phyloP scores from a whole-genome alignment of 2,329 filamentous ascomycete genomes.

The Fusarium proliferatum region DNA sequence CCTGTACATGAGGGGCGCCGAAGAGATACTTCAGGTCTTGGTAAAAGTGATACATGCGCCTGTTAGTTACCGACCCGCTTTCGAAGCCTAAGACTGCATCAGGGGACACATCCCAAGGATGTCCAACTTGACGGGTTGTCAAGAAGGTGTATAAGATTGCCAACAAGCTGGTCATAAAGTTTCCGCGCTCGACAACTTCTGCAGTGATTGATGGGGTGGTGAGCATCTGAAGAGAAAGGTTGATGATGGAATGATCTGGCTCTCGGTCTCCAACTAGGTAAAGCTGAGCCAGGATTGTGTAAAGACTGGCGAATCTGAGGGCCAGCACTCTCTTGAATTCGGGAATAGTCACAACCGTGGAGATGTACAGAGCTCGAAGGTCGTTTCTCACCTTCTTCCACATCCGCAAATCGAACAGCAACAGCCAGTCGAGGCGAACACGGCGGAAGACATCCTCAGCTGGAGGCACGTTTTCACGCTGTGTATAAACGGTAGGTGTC shows the following conservation, averaged over 20 bases:
- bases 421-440: slow-evolving; percentile 91
- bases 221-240: slow-evolving; percentile 94
- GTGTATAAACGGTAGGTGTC: slow-evolving; percentile 76
- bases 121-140: slow-evolving; percentile 93
- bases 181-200: slow-evolving; percentile 93
- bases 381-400: slow-evolving; percentile 97
- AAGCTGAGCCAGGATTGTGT: slow-evolving; percentile 91
- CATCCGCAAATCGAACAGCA: slow-evolving; percentile 92
- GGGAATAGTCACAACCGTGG: slow-evolving; percentile 93
- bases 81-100: slow-evolving; percentile 92
- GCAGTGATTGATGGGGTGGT: slow-evolving; percentile 97
- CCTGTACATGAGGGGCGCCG: slow-evolving; percentile 87
- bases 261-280: slow-evolving; percentile 97
- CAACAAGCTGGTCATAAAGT: slow-evolving; percentile 94
- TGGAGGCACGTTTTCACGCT: slow-evolving; percentile 70
- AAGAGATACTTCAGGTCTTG: slow-evolving; percentile 93
- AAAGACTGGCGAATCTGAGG: slow-evolving; percentile 92
- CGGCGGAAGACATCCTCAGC: slow-evolving; percentile 91
- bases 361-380: slow-evolving; percentile 92
- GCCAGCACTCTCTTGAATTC: slow-evolving; percentile 96
- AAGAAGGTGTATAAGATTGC: slow-evolving; percentile 98
- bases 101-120: slow-evolving; percentile 88
- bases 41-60: slow-evolving; percentile 98
- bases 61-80: slow-evolving; percentile 92
- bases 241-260: slow-evolving; percentile 98